These are phyloP conservation scores for Hypericum androsaemum DNA, from an alignment of 345 rosid genomes.

Conservation along the genomic window DNA sequence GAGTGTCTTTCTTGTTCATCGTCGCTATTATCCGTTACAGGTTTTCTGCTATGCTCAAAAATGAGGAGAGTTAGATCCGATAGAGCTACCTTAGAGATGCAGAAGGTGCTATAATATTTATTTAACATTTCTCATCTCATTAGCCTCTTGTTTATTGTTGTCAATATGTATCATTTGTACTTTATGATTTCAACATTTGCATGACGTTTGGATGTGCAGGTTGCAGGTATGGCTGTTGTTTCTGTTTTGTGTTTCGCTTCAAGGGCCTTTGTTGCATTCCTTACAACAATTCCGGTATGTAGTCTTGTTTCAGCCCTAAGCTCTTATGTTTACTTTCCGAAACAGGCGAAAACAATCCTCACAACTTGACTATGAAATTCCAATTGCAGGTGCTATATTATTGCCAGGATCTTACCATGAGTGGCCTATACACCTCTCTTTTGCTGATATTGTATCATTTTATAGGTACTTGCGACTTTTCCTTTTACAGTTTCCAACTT, in stretches of 20 bases:
- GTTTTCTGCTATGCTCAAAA: slow-evolving; percentile 21
- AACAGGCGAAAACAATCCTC: neutral
- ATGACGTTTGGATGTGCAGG: slow-evolving; percentile 16
- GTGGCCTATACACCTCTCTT: slow-evolving; percentile 5
- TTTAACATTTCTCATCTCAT: neutral
- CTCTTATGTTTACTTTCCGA: neutral
- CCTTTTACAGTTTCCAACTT: neutral
- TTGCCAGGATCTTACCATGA: slow-evolving; percentile 15
- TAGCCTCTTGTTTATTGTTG: neutral
- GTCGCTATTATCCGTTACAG: slow-evolving; percentile 6
- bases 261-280: slow-evolving; percentile 26
- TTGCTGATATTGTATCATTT: slow-evolving; percentile 26
- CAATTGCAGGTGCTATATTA: slow-evolving; percentile 27
- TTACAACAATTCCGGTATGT: slow-evolving; percentile 29
- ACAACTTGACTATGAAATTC: slow-evolving; percentile 3
- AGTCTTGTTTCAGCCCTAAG: neutral
- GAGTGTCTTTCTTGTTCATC: neutral
- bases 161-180: neutral
- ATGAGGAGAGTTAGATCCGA: slow-evolving; percentile 26
- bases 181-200: neutral
- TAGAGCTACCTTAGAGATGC: slow-evolving; percentile 28
- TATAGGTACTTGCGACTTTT: slow-evolving; percentile 20
- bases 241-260: slow-evolving; percentile 28
- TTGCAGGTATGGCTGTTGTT: slow-evolving; percentile 29
- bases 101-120: slow-evolving; percentile 19